Base-by-base conservation (phyloP, 2,329 filamentous ascomycete genomes). In the Hypoxylon sp. region DNA sequence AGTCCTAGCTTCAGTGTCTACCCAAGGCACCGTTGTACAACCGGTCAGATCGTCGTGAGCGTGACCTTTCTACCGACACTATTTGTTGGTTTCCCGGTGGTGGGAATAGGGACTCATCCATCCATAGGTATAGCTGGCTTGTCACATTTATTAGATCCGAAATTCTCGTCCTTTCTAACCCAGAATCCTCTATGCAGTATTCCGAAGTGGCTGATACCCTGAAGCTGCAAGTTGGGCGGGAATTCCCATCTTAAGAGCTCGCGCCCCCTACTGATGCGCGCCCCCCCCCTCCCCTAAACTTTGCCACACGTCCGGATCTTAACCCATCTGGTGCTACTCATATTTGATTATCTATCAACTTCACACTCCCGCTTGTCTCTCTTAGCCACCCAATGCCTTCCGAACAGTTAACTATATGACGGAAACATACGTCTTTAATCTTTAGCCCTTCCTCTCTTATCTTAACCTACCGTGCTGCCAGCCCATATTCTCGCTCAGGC, bases 391-490 rank as follows among this genome's bases (percentile, higher is more conserved):
- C 30, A 9, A 25, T 32, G 21, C 26, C 21, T 29, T 35, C 13
- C 19, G 27, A 44, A 21, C 37, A 41, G 43, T 47, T 37, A 50
- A 53, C 40, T 53, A 45, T 45, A 55, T 46, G 54, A 57, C 26
- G 57, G 43, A 9, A 36, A 50, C 21, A 50, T 32, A 44, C 30
- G 27, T 31, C 26, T 43, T 56, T 31, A 48, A 50, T 26, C 13
- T 27, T 19, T 40, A 34, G 36, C 26, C 21, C 41, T 21, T 45
- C 30, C 13, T 37, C 31, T 53, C 23, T 58, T 57, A 51, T 34
- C 50, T 45, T 37, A 64, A 54, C 52, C 53, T 55, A 42, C 50
- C 42, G 63, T 63, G 36, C 32, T 44, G 32, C 19, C 50, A 51
- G 26, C 30, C 21, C 15, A 41, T 36, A 41, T 23, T 45, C 46